Percentiles rank a stretch among this genome's conserved stretches.
phyloP scores from a whole-genome alignment of 768 basidiomycete genomes.

The Lyophyllum shimeji region DNA sequence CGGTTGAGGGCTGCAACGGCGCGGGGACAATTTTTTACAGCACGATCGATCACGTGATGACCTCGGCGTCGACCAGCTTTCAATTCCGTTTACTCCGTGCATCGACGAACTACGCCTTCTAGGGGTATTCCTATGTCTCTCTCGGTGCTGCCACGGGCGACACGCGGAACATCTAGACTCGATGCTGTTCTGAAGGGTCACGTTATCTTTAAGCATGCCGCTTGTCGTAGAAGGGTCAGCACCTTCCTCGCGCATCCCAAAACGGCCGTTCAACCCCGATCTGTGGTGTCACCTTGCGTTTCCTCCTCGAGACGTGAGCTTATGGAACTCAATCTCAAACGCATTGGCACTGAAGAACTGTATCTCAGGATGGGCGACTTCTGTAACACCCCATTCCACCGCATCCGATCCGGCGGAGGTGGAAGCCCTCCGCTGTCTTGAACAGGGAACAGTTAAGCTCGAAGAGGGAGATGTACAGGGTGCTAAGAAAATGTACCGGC shows the following conservation, averaged over 20 bases:
- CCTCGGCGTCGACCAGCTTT: background rate
- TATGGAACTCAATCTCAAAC: constrained; percentile 1
- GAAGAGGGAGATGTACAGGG: constrained; percentile 84
- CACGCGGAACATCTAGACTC: constrained; percentile 9
- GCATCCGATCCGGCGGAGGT: constrained; percentile 79
- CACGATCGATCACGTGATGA: constrained; percentile 13
- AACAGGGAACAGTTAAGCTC: constrained; percentile 79
- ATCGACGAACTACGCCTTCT: background rate
- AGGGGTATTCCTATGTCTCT: constrained; percentile 18
- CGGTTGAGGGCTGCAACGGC: constrained; percentile 5
- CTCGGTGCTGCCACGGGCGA: constrained; percentile 14
- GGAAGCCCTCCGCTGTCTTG: constrained; percentile 77
- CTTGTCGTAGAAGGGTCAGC: constrained; percentile 16
- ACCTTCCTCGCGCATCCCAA: constrained; percentile 15
- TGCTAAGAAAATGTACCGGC: constrained; percentile 74
- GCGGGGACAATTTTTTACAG: background rate
- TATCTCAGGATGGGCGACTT: constrained; percentile 72
- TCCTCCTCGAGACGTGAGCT: constrained; percentile 29
- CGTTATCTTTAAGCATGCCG: constrained; percentile 4
- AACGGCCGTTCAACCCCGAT: constrained; percentile 20
- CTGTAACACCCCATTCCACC: constrained; percentile 79
- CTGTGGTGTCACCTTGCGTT: constrained; percentile 17
- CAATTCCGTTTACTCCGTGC: background rate
- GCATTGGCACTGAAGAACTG: background rate
- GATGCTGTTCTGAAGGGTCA: background rate